phyloP scores from a whole-genome alignment of 306 rosid genomes.

The Vigna nakashimae region DNA sequence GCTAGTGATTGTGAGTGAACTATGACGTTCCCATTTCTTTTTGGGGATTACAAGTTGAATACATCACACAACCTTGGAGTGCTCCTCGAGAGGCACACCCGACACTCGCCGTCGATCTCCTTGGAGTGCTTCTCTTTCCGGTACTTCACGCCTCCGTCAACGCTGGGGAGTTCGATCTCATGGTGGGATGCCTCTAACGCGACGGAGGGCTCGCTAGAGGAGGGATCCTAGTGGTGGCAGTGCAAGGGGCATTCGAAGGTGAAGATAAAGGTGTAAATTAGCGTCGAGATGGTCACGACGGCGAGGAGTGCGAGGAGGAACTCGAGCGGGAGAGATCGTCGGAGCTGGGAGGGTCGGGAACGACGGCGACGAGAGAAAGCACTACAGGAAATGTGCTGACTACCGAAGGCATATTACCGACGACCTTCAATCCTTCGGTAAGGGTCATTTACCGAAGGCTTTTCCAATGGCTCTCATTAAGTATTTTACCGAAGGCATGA shows the following conservation, averaged over 20 bases:
- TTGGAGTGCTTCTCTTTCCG: conserved; percentile 53
- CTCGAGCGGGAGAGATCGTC: conserved; percentile 74
- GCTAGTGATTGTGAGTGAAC: conserved; percentile 79
- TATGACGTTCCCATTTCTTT: conserved; percentile 79
- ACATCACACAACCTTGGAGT: conserved; percentile 40
- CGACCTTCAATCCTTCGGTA: too few relatives aligned
- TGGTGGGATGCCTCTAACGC: conserved; percentile 29
- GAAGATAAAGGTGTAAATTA: conserved; percentile 70
- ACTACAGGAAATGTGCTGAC: too few relatives aligned
- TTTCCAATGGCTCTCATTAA: too few relatives aligned
- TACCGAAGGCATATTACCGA: too few relatives aligned
- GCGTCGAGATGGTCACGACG: conserved; percentile 75
- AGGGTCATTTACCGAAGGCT: too few relatives aligned
- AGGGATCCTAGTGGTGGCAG: conserved; percentile 37
- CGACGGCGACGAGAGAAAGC: conserved; percentile 42
- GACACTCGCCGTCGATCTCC: conserved; percentile 71
- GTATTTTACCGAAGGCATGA: too few relatives aligned
- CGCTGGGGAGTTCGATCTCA: conserved; percentile 32
- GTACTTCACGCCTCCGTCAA: conserved; percentile 43
- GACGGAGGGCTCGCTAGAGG: conserved; percentile 40
- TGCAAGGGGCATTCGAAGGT: conserved; percentile 71
- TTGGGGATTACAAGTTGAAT: conserved; percentile 68
- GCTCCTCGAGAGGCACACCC: conserved; percentile 64
- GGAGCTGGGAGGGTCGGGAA: conserved; percentile 51
- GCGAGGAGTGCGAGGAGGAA: conserved; percentile 86